phyloP scores from a whole-genome alignment of 129 eudicot species.

The Pulicaria dysenterica region DNA sequence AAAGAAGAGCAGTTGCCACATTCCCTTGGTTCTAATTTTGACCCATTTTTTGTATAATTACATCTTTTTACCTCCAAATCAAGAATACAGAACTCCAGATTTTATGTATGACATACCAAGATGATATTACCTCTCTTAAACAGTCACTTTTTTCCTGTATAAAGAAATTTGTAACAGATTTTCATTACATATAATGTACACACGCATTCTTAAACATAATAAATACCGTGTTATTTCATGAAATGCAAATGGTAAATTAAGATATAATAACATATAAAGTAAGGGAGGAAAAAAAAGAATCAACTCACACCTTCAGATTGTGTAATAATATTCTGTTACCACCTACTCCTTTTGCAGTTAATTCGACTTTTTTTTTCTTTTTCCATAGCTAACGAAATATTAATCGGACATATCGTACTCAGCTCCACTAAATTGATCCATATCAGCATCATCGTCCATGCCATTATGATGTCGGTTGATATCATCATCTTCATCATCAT shows the following conservation, averaged over 20 bases:
- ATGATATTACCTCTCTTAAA: background rate
- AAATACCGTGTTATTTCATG: conserved; percentile 1
- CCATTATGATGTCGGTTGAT: conserved; percentile 25
- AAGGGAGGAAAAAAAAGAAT: background rate
- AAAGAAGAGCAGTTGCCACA: too few species aligned
- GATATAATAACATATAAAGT: conserved; percentile 2
- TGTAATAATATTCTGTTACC: background rate
- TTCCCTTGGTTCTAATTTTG: too few species aligned
- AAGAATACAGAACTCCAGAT: background rate
- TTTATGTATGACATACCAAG: background rate
- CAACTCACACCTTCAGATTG: conserved; percentile 27
- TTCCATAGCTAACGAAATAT: conserved; percentile 23
- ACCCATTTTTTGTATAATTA: too few species aligned
- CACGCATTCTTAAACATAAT: conserved; percentile 13
- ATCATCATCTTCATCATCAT: conserved; percentile 41
- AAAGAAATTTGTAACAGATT: conserved; percentile 13
- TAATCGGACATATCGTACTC: conserved; percentile 33
- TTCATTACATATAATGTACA: conserved; percentile 35
- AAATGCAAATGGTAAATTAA: conserved; percentile 8
- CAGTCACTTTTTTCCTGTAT: background rate
- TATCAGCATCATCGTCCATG: conserved; percentile 35
- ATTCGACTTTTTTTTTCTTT: conserved; percentile 1
- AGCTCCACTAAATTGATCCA: conserved; percentile 38
- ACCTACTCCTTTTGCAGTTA: conserved; percentile 15
- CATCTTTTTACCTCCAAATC: background rate